Evolutionary conservation across 2,329 filamentous ascomycete genomes (phyloP).

Genomic region (Trichoderma polysporum): DNA sequence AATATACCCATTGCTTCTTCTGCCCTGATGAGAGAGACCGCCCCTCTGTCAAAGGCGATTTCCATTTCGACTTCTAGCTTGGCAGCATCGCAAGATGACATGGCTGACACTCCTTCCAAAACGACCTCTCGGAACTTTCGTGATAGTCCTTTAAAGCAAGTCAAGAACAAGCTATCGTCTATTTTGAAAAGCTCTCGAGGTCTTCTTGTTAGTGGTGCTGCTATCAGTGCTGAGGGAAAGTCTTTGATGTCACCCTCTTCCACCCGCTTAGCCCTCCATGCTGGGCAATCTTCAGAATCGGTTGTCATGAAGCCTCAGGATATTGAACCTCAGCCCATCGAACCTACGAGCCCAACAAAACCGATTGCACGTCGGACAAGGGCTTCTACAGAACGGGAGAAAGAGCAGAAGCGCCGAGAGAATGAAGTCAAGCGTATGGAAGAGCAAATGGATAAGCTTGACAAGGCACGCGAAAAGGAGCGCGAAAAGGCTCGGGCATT

Average conservation of each 20-base stretch:
- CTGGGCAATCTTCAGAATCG: slow-evolving; percentile 50
- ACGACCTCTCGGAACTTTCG: slow-evolving; percentile 57
- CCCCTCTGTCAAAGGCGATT: slow-evolving; percentile 56
- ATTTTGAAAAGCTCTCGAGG: slow-evolving; percentile 86
- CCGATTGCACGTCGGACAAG: slow-evolving; percentile 51
- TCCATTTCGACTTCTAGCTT: slow-evolving; percentile 59
- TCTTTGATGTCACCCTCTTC: slow-evolving; percentile 56
- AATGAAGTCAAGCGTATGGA: slow-evolving; percentile 62
- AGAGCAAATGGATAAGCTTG: slow-evolving; percentile 61
- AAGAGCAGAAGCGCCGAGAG: slow-evolving; percentile 64
- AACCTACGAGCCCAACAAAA: slow-evolving; percentile 43
- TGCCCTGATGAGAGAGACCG: slow-evolving; percentile 25
- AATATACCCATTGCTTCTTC: slow-evolving; percentile 40
- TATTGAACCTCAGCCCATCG: slow-evolving; percentile 26
- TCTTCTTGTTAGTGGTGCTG: slow-evolving; percentile 75
- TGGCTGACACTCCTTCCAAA: slow-evolving; percentile 51
- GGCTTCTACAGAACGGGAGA: slow-evolving; percentile 60
- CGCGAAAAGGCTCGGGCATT: slow-evolving; percentile 64
- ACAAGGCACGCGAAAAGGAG: slow-evolving; percentile 69
- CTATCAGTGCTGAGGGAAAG: slow-evolving; percentile 62
- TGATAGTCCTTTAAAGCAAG: slow-evolving; percentile 84
- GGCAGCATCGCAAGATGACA: slow-evolving; percentile 46
- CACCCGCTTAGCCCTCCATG: slow-evolving; percentile 45
- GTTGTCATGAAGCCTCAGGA: slow-evolving; percentile 34
- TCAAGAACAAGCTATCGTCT: slow-evolving; percentile 89